These are phyloP conservation scores for Penicillium aurantiogriseum DNA, from an alignment of 2,329 filamentous ascomycete genomes.

Conservation along the genomic window DNA sequence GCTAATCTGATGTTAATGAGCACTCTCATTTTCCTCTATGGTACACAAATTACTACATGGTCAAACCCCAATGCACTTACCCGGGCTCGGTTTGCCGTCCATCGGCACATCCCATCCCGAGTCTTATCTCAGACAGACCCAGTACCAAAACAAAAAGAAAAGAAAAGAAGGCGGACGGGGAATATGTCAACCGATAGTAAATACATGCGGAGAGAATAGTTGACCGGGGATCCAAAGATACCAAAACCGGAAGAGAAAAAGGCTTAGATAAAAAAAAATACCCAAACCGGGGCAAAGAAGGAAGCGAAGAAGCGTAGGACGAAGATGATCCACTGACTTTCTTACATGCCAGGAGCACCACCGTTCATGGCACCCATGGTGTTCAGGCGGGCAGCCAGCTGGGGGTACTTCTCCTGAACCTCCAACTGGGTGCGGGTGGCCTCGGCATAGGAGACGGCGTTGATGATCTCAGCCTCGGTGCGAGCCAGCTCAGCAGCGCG, in stretches of 20 bases:
- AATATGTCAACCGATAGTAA: constrained; percentile 30
- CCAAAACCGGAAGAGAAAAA: constrained; percentile 17
- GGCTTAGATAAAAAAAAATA: constrained; percentile 15
- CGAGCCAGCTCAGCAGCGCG: constrained; percentile 89
- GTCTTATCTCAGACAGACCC: constrained; percentile 12
- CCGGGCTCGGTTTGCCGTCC: constrained; percentile 8
- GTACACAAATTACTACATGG: constrained; percentile 29
- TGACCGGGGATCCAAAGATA: constrained; percentile 16
- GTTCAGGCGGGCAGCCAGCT: constrained; percentile 70
- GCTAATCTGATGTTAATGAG: constrained; percentile 1
- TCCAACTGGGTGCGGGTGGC: constrained; percentile 94
- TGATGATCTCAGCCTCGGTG: constrained; percentile 93
- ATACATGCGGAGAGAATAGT: constrained; percentile 29
- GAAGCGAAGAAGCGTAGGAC: constrained; percentile 15
- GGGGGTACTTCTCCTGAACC: constrained; percentile 82
- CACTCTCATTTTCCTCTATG: constrained; percentile 28
- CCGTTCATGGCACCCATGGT: constrained; percentile 51
- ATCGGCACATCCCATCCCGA: constrained; percentile 10
- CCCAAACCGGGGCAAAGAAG: constrained; percentile 16
- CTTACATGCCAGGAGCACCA: constrained; percentile 37
- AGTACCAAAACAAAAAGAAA: constrained; percentile 16
- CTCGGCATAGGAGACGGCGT: constrained; percentile 94
- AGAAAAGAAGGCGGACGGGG: constrained; percentile 16
- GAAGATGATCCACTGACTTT: constrained; percentile 10
- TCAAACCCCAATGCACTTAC: constrained; percentile 15